Base-by-base conservation (phyloP, 2,329 filamentous ascomycete species). In the Diaporthe sp. region DNA sequence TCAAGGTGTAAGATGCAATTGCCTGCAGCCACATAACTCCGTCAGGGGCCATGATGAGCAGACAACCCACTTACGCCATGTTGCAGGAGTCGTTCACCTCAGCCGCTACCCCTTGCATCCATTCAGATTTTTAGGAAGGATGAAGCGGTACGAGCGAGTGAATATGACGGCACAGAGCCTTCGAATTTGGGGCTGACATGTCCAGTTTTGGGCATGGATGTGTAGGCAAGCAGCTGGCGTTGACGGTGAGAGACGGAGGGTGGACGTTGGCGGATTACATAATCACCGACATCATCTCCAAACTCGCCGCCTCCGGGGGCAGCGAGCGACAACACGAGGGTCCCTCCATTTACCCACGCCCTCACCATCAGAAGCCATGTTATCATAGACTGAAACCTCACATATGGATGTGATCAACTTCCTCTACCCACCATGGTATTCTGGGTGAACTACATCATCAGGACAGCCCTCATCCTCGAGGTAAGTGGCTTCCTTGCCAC, bases 381-480 rank as follows among this genome's bases (percentile, higher is more conserved):
- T 65, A 0, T 7, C 2, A 12, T 57, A 34, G n/a, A 12, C 4
- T 37, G 49, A 25, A 15, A 1, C 39, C 5, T 25, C 22, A 4
- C 42, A 5, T 5, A 19, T 55, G 65, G 31, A 55, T 17, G 10
- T 59, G 34, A 59, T 12, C 19, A 59, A 9, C 19, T 7, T 13
- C 6, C 10, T 12, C 19, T 44, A 57, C 31, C 49, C 49, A 53
- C 5, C 25, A 75, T 75, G 73, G 73, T 22, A 2, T 72, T 72
- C n/a, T 75, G 73, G 73, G 28, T 75, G 51, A 75, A 75, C 39
- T 53, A 62, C 10, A 42, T 72, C 7, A 39, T 75, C 28, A 65
- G 49, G 22, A 70, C 69, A 22, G 51, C 70, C n/a, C 46, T 67
- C 39, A 28, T 59, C 13, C 42, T 72, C 4, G 73, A 75, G 73